phyloP scores from a whole-genome alignment of 2,329 filamentous ascomycete species.

The Cladosporium sphaerospermum region DNA sequence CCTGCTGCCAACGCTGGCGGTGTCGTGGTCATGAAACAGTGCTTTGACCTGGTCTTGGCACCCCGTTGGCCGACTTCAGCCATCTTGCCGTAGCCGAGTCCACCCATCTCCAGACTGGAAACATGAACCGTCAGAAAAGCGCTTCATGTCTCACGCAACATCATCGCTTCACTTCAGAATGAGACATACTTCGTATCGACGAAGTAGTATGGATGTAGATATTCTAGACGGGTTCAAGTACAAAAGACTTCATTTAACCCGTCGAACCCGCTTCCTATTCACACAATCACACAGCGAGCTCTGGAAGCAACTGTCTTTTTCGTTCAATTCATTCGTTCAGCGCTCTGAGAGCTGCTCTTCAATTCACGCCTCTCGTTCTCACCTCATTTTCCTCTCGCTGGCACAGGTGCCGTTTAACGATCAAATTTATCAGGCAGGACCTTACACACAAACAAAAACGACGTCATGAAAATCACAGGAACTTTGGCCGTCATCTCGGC shows the following conservation, averaged over 20 bases:
- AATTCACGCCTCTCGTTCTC: background rate
- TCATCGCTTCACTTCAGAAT: no score
- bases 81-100: background rate
- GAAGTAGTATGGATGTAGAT: no score
- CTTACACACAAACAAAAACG: background rate
- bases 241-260: no score
- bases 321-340: background rate
- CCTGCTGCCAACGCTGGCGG: no score
- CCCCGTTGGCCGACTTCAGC: background rate
- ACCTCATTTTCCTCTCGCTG: background rate
- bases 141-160: background rate
- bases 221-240: background rate
- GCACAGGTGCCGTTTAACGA: background rate
- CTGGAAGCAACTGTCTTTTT: conserved; percentile 3
- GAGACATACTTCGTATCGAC: no score
- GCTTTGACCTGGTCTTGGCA: background rate
- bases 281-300: background rate
- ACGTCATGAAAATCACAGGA: background rate
- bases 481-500: background rate
- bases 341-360: background rate
- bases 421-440: background rate
- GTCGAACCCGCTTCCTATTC: background rate
- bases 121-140: background rate
- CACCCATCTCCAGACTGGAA: background rate
- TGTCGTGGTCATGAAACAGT: background rate